Percentiles rank a stretch among this genome's conserved stretches.
These are phyloP conservation scores for Furcasterigmium furcatum DNA, from an alignment of 2,329 filamentous ascomycete species.

Conservation along the genomic window DNA sequence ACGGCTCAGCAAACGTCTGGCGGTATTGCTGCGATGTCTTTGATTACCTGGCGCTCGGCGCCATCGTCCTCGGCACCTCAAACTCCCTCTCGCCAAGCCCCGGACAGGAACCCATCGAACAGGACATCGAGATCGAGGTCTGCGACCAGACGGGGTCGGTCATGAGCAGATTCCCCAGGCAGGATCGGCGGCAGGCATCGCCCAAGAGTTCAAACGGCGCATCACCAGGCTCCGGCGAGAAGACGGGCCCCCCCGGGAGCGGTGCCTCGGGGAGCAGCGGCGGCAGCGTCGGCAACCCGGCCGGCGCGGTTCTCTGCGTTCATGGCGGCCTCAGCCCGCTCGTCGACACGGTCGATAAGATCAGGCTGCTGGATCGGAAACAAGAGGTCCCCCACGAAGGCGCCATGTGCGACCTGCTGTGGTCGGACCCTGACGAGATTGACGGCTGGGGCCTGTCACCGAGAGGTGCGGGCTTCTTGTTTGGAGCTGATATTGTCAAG, in stretches of 20 bases:
- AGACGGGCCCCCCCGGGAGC: conserved; percentile 74
- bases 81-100: conserved; percentile 50
- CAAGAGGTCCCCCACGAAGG: conserved; percentile 98
- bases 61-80: conserved; percentile 85
- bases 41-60: conserved; percentile 89
- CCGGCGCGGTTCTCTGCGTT: conserved; percentile 88
- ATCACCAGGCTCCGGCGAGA: conserved; percentile 20
- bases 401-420: conserved; percentile 97
- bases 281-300: conserved; percentile 62
- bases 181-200: conserved; percentile 4
- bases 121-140: conserved; percentile 89
- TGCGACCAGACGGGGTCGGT: conserved; percentile 80
- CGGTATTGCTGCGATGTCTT: conserved; percentile 97
- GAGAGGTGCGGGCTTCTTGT: conserved; percentile 91
- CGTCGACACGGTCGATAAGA: conserved; percentile 93
- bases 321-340: conserved; percentile 90
- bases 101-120: conserved; percentile 50
- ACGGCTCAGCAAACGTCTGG: conserved; percentile 96
- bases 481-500: conserved; percentile 93
- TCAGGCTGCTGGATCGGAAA: conserved; percentile 89
- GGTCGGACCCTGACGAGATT: conserved; percentile 97
- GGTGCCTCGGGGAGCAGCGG: conserved; percentile 70
- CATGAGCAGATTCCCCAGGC: conserved; percentile 66
- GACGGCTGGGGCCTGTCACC: conserved; percentile 95
- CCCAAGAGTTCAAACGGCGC: conserved; percentile 12